phyloP scores from a whole-genome alignment of 805 yeast genomes.

The Kluyveromyces siamensis region DNA sequence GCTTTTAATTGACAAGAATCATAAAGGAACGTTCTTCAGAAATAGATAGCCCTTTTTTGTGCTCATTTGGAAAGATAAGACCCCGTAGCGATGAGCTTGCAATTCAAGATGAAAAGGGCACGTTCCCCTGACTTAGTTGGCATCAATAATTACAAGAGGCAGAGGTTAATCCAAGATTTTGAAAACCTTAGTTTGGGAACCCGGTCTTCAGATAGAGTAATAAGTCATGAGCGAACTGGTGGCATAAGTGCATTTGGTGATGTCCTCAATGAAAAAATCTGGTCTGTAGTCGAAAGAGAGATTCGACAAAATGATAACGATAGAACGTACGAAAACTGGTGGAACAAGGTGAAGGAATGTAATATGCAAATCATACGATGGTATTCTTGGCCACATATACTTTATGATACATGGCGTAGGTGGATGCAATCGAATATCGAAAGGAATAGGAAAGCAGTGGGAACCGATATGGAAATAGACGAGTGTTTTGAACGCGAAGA shows the following conservation, averaged over 20 bases:
- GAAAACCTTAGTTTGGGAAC: conserved; percentile 19
- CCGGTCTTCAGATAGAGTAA: neutral
- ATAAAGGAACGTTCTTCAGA: neutral
- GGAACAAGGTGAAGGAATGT: conserved; percentile 18
- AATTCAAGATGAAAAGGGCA: conserved; percentile 19
- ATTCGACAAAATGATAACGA: conserved; percentile 2
- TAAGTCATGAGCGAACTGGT: neutral
- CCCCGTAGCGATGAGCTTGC: conserved; percentile 4
- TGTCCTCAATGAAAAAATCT: conserved; percentile 3
- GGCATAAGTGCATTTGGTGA: neutral
- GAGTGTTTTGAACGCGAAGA: neutral
- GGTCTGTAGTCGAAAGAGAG: conserved; percentile 4
- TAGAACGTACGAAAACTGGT: conserved; percentile 17
- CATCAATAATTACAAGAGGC: conserved; percentile 26
- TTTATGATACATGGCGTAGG: conserved; percentile 22
- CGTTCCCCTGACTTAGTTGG: conserved; percentile 21
- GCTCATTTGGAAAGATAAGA: neutral
- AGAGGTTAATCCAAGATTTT: conserved; percentile 25
- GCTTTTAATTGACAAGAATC: neutral
- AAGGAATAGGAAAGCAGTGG: no score
- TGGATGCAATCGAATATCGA: conserved; percentile 17
- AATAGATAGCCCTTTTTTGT: neutral
- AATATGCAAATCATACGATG: conserved; percentile 24
- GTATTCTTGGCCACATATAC: conserved; percentile 12
- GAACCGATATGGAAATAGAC: neutral